Evolutionary conservation across 1,284 basidiomycete genomes (phyloP).

Genomic region (Cerioporus squamosus): DNA sequence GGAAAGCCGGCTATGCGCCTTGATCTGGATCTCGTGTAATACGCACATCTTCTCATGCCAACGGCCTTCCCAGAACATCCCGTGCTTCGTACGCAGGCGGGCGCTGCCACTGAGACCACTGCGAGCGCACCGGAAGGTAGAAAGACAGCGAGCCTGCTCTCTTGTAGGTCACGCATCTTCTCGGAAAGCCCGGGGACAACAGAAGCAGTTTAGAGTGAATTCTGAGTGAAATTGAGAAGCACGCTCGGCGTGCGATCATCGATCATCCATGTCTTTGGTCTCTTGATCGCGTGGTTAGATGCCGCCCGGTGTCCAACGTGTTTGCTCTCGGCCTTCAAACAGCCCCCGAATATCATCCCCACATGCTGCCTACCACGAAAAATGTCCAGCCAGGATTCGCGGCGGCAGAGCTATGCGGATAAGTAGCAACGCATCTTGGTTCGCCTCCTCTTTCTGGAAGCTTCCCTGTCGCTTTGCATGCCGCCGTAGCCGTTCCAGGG

Average conservation of each 20-base stretch:
- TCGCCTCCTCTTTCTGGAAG: neutral
- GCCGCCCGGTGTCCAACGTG: constrained; percentile 17
- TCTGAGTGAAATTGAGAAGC: neutral
- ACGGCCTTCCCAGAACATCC: neutral
- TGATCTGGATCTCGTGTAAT: constrained; percentile 18
- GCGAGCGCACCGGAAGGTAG: neutral
- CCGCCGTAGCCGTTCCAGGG: too few species aligned
- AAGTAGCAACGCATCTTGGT: neutral
- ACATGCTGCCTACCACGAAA: neutral
- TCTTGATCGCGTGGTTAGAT: constrained; percentile 11
- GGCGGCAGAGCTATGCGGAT: too few species aligned
- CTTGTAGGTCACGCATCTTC: neutral
- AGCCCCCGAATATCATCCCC: constrained; percentile 5
- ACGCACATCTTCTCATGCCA: constrained; percentile 18
- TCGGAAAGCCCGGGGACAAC: neutral
- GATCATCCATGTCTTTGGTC: too few species aligned
- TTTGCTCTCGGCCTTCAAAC: constrained; percentile 14
- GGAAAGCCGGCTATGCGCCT: constrained; percentile 3
- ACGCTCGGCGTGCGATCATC: neutral
- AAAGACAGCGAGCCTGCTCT: neutral
- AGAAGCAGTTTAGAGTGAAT: constrained; percentile 2
- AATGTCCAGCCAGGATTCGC: neutral
- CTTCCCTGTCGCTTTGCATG: too few species aligned
- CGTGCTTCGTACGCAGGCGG: neutral
- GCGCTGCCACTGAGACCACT: neutral